Evolutionary conservation across 192 early-diverging fungal species (phyloP).

Genomic region (Dissophora ornata): DNA sequence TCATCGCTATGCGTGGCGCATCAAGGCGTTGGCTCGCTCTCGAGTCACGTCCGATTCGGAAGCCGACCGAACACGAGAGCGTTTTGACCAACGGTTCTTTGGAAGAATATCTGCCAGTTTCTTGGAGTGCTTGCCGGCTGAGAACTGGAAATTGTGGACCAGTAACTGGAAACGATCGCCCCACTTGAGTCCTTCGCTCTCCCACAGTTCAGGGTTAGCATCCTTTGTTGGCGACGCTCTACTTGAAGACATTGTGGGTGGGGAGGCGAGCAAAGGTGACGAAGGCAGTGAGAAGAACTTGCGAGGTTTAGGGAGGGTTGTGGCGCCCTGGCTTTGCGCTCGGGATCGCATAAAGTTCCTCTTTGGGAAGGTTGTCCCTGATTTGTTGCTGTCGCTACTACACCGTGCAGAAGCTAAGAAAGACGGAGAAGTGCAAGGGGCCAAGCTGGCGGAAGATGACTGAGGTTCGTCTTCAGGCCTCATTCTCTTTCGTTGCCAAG

Average conservation of each 20-base stretch:
- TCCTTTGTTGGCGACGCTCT: constrained; percentile 14
- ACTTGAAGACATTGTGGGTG: not conserved
- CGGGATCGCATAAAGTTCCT: no score
- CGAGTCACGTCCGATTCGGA: no score
- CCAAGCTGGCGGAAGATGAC: not conserved
- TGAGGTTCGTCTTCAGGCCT: not conserved
- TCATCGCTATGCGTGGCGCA: no score
- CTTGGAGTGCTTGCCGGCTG: constrained; percentile 29
- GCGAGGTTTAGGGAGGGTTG: not conserved
- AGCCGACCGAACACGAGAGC: constrained; percentile 2
- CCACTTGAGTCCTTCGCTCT: constrained; percentile 39
- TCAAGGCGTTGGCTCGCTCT: no score
- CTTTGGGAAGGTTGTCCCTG: no score
- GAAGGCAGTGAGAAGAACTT: not conserved
- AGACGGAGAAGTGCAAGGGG: not conserved
- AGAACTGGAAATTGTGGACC: constrained; percentile 33
- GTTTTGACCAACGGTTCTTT: constrained; percentile 34
- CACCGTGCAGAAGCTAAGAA: not conserved
- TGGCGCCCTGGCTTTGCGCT: no score
- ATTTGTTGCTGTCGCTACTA: no score
- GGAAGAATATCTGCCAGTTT: constrained; percentile 29
- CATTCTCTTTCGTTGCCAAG: constrained; percentile 9
- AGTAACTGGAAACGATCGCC: constrained; percentile 42
- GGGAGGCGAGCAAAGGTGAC: not conserved
- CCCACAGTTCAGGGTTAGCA: constrained; percentile 26